Evolutionary conservation across 306 rosid genomes (phyloP).

Genomic region (Ziziphus jujuba): DNA sequence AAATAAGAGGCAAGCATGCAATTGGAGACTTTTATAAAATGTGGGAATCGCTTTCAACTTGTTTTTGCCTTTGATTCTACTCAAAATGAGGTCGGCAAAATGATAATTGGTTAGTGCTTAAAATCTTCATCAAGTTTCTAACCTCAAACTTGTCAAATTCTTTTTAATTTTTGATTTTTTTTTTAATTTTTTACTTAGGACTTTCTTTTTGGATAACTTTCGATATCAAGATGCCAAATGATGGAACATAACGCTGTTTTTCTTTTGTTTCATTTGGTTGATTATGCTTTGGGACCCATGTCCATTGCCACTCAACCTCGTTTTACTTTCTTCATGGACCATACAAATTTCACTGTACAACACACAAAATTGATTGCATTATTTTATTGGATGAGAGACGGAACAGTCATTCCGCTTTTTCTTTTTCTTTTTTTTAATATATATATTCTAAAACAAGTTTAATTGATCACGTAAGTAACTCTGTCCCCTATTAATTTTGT

Average conservation of each 20-base stretch:
- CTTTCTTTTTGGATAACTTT: slow-evolving; percentile 19
- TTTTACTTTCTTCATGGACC: slow-evolving; percentile 4
- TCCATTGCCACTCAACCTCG: slow-evolving; percentile 3
- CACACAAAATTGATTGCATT: neutral
- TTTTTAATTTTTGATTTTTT: neutral
- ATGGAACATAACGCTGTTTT: neutral
- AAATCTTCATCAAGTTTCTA: slow-evolving; percentile 25
- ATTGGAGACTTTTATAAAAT: neutral
- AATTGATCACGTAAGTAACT: too few species aligned
- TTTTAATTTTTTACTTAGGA: slow-evolving; percentile 5
- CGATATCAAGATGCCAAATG: slow-evolving; percentile 13
- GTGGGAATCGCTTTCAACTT: slow-evolving; percentile 20
- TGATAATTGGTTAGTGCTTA: slow-evolving; percentile 18
- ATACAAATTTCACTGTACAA: neutral
- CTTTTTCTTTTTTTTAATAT: too few species aligned
- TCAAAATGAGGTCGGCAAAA: slow-evolving; percentile 31
- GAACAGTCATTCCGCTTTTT: too few species aligned
- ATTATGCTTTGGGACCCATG: neutral
- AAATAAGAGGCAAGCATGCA: neutral
- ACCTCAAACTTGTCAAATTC: slow-evolving; percentile 43
- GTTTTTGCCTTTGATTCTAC: slow-evolving; percentile 40
- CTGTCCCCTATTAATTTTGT: too few species aligned
- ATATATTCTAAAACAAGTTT: too few species aligned
- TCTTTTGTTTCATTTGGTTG: neutral
- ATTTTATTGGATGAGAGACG: too few species aligned